These are phyloP conservation scores for Fusarium newnesense DNA, from an alignment of 2,329 filamentous ascomycete genomes.

Conservation along the genomic window DNA sequence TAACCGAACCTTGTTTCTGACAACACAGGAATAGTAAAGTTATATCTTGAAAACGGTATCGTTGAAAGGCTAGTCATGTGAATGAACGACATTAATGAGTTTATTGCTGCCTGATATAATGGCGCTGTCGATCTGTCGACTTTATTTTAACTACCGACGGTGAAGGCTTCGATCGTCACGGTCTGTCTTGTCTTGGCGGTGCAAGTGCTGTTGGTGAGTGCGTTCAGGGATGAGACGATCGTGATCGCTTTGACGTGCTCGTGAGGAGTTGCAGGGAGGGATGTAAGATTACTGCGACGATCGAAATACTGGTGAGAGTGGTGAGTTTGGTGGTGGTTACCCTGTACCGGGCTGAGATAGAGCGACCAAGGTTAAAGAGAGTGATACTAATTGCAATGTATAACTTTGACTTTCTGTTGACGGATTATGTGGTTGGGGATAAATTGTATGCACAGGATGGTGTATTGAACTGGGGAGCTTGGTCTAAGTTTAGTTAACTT, in stretches of 20 bases:
- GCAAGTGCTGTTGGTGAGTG: not conserved
- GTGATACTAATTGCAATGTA: not conserved
- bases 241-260: slow-evolving; percentile 11
- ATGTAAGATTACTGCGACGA: not conserved
- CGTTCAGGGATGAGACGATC: slow-evolving; percentile 11
- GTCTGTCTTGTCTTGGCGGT: slow-evolving; percentile 7
- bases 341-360: not conserved
- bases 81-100: not conserved
- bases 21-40: not conserved
- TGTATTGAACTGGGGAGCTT: not conserved
- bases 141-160: slow-evolving; percentile 13
- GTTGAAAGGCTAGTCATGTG: slow-evolving; percentile 8
- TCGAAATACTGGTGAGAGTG: not conserved
- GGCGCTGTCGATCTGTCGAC: slow-evolving; percentile 1
- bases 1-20: slow-evolving; percentile 17
- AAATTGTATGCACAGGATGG: too few species aligned
- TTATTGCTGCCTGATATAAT: not conserved
- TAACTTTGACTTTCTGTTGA: not conserved
- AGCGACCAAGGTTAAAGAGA: not conserved
- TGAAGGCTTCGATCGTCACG: not conserved
- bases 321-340: not conserved
- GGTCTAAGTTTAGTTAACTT: not conserved
- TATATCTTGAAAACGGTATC: slow-evolving; percentile 3
- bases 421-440: too few species aligned
- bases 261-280: not conserved